Percentiles rank a stretch among this genome's conserved stretches.
These are phyloP conservation scores for Parasitella parasitica DNA, from an alignment of 371 early-diverging fungal species.

Conservation along the genomic window DNA sequence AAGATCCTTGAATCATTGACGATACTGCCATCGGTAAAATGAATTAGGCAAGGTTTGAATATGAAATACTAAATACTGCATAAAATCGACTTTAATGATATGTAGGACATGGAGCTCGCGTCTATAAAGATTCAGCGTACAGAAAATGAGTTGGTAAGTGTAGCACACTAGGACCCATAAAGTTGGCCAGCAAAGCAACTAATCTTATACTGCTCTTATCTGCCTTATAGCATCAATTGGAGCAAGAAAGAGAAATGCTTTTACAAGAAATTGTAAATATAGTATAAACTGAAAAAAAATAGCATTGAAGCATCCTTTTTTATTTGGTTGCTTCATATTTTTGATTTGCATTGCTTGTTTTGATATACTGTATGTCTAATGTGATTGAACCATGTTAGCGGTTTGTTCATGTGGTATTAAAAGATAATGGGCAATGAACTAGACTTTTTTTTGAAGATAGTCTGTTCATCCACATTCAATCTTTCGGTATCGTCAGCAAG, in stretches of 20 bases:
- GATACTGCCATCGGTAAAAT: constrained; percentile 5
- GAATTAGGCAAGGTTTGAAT: neutral
- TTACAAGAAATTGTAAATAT: constrained; percentile 1
- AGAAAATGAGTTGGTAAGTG: constrained; percentile 17
- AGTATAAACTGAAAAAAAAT: neutral
- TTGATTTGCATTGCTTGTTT: no score
- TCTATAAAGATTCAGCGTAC: constrained; percentile 14
- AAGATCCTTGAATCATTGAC: neutral
- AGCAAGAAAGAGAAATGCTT: constrained; percentile 5
- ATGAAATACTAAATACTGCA: neutral
- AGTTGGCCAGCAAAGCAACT: neutral
- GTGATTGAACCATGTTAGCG: no score
- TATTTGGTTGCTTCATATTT: no score
- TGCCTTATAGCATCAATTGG: constrained; percentile 5
- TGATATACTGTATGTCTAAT: no score
- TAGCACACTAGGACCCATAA: neutral
- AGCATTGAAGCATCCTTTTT: no score
- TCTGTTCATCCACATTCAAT: no score
- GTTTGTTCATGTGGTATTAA: no score
- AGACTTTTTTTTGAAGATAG: no score
- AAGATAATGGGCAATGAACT: no score
- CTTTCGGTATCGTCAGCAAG: no score
- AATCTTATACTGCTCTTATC: neutral
- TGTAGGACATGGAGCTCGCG: constrained; percentile 19
- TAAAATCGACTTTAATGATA: neutral